phyloP scores from a whole-genome alignment of 345 rosid genomes.

The Durio zibethinus region DNA sequence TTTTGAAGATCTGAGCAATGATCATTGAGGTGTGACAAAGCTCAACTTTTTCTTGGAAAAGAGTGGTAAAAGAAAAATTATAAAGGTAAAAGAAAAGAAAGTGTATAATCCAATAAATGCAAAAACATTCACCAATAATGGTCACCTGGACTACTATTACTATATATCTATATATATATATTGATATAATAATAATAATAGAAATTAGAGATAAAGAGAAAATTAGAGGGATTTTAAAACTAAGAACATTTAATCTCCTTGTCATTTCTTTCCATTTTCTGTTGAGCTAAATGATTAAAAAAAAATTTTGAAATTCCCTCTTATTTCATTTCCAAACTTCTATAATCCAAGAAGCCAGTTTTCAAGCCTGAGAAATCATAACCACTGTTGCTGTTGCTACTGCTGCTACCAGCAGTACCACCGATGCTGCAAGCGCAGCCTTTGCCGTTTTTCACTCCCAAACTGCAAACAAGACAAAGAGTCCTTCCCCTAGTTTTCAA shows the following conservation, averaged over 20 bases:
- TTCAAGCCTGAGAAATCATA: constrained; percentile 84
- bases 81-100: neutral
- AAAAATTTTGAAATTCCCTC: neutral
- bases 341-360: constrained; percentile 56
- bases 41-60: constrained; percentile 1
- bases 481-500: constrained; percentile 21
- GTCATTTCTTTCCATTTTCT: constrained; percentile 17
- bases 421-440: constrained; percentile 43
- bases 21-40: constrained; percentile 16
- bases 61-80: neutral
- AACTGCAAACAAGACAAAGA: constrained; percentile 47
- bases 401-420: constrained; percentile 20
- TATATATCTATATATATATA: no score
- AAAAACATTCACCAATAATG: constrained; percentile 1
- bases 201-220: constrained; percentile 18
- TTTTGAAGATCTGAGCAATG: constrained; percentile 9
- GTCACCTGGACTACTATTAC: neutral
- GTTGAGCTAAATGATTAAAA: constrained; percentile 13
- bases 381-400: constrained; percentile 32
- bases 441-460: constrained; percentile 52
- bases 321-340: constrained; percentile 62
- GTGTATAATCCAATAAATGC: neutral
- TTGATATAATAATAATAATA: constrained; percentile 12
- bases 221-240: constrained; percentile 20
- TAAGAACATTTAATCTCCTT: constrained; percentile 18